phyloP scores from a whole-genome alignment of 1,284 basidiomycete species.

The Rhodotorula sp. region DNA sequence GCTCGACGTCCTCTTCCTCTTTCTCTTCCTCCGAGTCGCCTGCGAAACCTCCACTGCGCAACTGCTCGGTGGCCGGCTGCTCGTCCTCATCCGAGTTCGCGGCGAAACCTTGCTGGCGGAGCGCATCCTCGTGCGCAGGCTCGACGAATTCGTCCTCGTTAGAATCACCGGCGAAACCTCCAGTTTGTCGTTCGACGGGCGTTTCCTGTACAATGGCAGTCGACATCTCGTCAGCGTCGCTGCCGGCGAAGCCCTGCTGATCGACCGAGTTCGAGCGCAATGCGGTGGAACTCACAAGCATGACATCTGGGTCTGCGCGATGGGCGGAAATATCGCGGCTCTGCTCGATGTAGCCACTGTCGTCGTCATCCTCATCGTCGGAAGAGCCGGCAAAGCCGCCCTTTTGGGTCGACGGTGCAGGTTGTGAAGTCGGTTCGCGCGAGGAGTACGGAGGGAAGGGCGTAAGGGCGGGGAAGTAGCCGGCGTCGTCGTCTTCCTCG shows the following conservation, averaged over 20 bases:
- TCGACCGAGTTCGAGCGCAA: background rate
- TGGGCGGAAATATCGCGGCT: no score
- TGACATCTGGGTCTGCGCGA: background rate
- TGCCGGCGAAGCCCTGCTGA: background rate
- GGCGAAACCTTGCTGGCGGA: background rate
- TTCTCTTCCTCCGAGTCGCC: no score
- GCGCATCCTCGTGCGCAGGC: background rate
- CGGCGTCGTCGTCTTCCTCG: constrained; percentile 1
- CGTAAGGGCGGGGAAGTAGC: background rate
- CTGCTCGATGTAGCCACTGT: background rate
- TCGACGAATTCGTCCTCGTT: background rate
- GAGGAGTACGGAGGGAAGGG: background rate
- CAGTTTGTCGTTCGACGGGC: background rate
- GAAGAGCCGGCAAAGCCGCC: background rate
- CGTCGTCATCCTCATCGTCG: background rate
- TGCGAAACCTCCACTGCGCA: no score
- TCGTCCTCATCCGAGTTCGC: constrained; percentile 5
- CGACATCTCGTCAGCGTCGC: background rate
- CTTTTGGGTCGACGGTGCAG: no score
- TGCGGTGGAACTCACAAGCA: background rate
- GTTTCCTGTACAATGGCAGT: background rate
- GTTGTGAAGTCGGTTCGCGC: background rate
- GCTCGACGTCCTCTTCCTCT: no score
- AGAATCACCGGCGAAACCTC: background rate
- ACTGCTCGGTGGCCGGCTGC: background rate